Evolutionary conservation across 768 basidiomycete species (phyloP), one percentile per base, ranked within the genome.

Genomic region (Candolleomyces aberdarensis): DNA sequence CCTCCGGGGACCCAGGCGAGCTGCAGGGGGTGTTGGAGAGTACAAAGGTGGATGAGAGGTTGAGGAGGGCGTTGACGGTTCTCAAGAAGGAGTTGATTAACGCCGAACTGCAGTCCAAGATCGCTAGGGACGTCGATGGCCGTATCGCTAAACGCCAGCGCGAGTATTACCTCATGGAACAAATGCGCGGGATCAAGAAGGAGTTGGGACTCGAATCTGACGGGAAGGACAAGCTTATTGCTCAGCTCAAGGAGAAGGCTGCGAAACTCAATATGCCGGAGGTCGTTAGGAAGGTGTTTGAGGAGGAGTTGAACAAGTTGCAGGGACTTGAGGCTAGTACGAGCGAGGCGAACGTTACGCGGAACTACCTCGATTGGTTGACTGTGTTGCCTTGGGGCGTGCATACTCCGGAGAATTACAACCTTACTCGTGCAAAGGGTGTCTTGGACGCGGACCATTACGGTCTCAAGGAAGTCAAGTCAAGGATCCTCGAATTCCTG

Each of bases 71-170:
- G 0, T 78, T 98, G 9, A 76, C 95, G 31, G 94, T 98, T 1
- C 81, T 99, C 64, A 98, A 98, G 82, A 98, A 98, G 75, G 97
- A 98, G 72, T 82, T 98, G 36, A 97, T 98, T 73, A 98, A 98
- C 65, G 94, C 95, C 0, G 94, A 98, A 70, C 76, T 98, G 54
- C 96, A 97, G 74, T 87, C 85, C 67, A 97, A 96, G 75, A 89
- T 98, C 59, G 87, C 89, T 1, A 83, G 92, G 17, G 96, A 98
- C 66, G 95, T 98, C 1, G 94, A 98, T 70, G 85, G 78, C 79
- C 97, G 95, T 78, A 95, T 98, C 62, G 93, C 93, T 11, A 96
- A 96, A 71, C 82, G 95, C 5, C 95, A 97, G 70, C 79, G 94
- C 19, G 95, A 97, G 76, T 96, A 96, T 66, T 97, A 96, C 70